phyloP scores from a whole-genome alignment of 257 asterid species.

The Cordia subcordata region DNA sequence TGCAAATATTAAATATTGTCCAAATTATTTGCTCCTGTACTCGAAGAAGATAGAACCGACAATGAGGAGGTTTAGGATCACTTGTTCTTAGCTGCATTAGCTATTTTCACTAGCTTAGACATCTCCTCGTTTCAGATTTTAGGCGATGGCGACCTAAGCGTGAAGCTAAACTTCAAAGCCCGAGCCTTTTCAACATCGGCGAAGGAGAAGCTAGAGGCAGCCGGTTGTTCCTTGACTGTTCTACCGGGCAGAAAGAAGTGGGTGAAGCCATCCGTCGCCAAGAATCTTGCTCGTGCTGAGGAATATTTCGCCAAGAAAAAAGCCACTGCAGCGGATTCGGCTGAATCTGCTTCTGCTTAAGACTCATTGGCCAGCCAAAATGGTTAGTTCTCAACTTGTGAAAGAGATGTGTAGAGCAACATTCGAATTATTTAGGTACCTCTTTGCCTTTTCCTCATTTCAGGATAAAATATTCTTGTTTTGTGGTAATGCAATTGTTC shows the following conservation, averaged over 20 bases:
- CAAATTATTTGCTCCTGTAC: too few relatives aligned
- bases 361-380: not conserved
- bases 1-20: too few relatives aligned
- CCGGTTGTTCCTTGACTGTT: slow-evolving; percentile 46
- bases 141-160: slow-evolving; percentile 64
- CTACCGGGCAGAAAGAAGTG: slow-evolving; percentile 84
- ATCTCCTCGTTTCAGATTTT: slow-evolving; percentile 40
- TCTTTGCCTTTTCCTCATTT: slow-evolving; percentile 3
- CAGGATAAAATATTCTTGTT: slow-evolving; percentile 19
- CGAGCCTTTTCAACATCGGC: slow-evolving; percentile 66
- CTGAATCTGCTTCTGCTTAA: slow-evolving; percentile 39
- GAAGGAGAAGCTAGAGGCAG: slow-evolving; percentile 64
- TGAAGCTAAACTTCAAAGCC: slow-evolving; percentile 62
- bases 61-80: not conserved
- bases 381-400: not conserved
- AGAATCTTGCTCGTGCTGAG: slow-evolving; percentile 76
- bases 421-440: not conserved
- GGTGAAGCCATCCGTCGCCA: slow-evolving; percentile 65
- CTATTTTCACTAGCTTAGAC: not conserved
- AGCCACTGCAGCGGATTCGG: slow-evolving; percentile 43
- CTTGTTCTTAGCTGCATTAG: not conserved
- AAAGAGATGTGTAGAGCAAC: not conserved
- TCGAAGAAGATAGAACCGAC: not conserved
- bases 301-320: slow-evolving; percentile 85
- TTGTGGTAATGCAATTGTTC: slow-evolving; percentile 10